Evolutionary conservation across 1,284 basidiomycete species (phyloP).

Genomic region (Lentinula novae-zelandiae): DNA sequence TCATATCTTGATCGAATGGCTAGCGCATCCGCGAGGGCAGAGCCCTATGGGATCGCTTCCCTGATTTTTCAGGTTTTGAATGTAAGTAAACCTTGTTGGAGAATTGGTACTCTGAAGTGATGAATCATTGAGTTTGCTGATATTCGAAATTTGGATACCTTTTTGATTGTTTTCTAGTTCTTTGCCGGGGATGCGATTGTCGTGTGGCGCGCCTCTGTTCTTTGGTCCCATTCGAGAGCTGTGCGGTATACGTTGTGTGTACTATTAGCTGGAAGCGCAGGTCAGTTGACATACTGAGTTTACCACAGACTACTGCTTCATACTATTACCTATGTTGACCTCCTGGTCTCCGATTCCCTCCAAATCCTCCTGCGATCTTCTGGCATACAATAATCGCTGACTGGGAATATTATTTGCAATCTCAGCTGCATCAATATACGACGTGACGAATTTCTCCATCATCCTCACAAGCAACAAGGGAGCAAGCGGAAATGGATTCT

Average conservation of each 20-base stretch:
- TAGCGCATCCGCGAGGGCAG: not conserved
- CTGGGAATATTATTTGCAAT: not conserved
- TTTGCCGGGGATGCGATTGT: not conserved
- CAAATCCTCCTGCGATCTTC: too few relatives aligned
- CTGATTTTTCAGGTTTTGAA: not conserved
- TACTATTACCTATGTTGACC: too few relatives aligned
- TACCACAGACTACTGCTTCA: not conserved
- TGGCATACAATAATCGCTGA: not conserved
- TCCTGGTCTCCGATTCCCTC: too few relatives aligned
- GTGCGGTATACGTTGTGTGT: not conserved
- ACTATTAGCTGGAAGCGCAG: not conserved
- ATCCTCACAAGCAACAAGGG: not conserved
- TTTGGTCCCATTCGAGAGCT: not conserved
- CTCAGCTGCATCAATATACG: not conserved
- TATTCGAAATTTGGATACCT: not conserved
- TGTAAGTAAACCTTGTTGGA: not conserved
- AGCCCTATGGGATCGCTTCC: not conserved
- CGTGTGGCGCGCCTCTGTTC: not conserved
- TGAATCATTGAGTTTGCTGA: not conserved
- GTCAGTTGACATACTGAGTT: not conserved
- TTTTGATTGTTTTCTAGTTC: not conserved
- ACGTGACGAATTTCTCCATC: not conserved
- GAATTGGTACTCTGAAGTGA: not conserved
- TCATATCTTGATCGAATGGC: not conserved
- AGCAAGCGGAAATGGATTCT: not conserved